phyloP scores from a whole-genome alignment of 345 rosid genomes.

The Gossypium turneri region DNA sequence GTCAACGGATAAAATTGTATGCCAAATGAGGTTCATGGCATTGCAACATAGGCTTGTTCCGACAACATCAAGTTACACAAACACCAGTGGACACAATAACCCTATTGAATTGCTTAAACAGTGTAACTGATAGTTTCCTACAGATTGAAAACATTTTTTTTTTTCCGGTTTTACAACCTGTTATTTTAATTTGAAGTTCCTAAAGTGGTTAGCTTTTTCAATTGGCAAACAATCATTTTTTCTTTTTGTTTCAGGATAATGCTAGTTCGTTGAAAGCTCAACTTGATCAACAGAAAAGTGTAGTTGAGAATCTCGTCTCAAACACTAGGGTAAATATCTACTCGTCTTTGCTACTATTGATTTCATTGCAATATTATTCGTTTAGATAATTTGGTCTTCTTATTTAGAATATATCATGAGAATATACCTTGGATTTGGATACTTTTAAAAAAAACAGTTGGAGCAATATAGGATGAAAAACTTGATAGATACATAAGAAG shows the following conservation, averaged over 20 bases:
- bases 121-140: neutral
- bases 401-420: neutral
- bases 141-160: neutral
- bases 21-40: too few species aligned
- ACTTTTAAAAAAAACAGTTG: too few species aligned
- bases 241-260: conserved; percentile 45
- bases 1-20: too few species aligned
- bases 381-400: neutral
- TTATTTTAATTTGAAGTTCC: neutral
- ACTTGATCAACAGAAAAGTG: conserved; percentile 63
- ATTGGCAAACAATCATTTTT: neutral
- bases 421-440: neutral
- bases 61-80: neutral
- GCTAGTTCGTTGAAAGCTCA: conserved; percentile 58
- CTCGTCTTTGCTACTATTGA: neutral
- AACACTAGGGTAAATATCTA: conserved; percentile 58
- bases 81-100: neutral
- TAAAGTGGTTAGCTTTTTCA: neutral
- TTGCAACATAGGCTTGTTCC: neutral
- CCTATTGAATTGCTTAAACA: neutral
- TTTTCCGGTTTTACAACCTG: neutral
- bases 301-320: conserved; percentile 66
- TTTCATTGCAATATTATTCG: neutral
- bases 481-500: neutral
- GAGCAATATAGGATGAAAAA: too few species aligned